phyloP scores from a whole-genome alignment of 2,329 filamentous ascomycete genomes.

The Trichoderma asperellum region DNA sequence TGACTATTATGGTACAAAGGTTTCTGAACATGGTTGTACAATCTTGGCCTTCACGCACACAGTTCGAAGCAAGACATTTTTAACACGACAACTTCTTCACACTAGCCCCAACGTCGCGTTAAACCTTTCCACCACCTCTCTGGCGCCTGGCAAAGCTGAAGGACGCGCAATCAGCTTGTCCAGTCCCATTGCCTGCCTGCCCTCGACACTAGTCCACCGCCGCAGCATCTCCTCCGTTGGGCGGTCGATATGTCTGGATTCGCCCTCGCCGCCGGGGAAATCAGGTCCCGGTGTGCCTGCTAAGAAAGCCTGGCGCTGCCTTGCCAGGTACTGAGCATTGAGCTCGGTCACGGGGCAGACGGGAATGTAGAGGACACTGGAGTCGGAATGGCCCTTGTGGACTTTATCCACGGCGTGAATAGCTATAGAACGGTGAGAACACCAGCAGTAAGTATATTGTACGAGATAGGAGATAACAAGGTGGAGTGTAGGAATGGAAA shows the following conservation, averaged over 20 bases:
- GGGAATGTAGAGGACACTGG: conserved; percentile 87
- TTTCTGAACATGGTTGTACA: background rate
- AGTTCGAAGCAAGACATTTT: background rate
- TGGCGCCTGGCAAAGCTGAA: conserved; percentile 42
- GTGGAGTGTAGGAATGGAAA: conserved; percentile 6
- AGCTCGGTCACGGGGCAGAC: conserved; percentile 77
- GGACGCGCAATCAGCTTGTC: conserved; percentile 41
- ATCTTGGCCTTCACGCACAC: conserved; percentile 1
- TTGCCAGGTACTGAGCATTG: conserved; percentile 71
- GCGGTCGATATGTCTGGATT: conserved; percentile 57
- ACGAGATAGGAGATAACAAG: background rate
- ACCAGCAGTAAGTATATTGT: background rate
- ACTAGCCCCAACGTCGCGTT: conserved; percentile 49
- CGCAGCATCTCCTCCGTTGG: conserved; percentile 48
- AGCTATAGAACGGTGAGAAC: conserved; percentile 36
- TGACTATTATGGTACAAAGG: background rate
- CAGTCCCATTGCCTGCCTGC: conserved; percentile 52
- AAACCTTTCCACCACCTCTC: conserved; percentile 44
- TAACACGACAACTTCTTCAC: conserved; percentile 35
- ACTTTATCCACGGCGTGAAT: conserved; percentile 84
- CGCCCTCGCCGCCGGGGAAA: conserved; percentile 73
- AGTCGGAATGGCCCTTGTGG: conserved; percentile 73
- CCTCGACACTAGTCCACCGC: conserved; percentile 39
- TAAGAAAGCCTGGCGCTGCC: conserved; percentile 73
- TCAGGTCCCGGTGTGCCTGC: conserved; percentile 69